Evolutionary conservation across 2,329 filamentous ascomycete species (phyloP), one percentile per base, ranked within the genome.

Genomic region (Cladorrhinum sp.): DNA sequence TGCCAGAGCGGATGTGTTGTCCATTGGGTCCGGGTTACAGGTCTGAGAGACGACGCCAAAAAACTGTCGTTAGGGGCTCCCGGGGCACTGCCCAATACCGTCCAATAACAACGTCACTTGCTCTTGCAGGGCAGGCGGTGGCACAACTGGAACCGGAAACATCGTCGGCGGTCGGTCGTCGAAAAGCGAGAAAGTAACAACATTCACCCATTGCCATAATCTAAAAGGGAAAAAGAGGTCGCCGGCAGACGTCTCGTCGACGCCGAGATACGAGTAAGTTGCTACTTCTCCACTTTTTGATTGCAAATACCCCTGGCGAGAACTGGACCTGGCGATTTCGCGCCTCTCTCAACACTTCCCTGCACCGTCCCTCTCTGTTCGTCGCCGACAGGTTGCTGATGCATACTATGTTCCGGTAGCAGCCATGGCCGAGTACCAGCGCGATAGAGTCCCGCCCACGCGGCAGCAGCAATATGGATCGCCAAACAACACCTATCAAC

Each of bases 361-460:
- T 55, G 12, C 45, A 56, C 62, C 59, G 55, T 18, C 57, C 61
- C 50, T 58, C 67, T 25, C 32, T 54, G 45, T 45, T 45, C 60
- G 48, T 41, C 50, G 27, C 25, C 52, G 58, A 25, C 41, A 32
- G 13, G 32, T 58, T 49, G 29, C 63, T 62, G 45, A 65, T 57
- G 52, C 52, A 5, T 24, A 55, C 68, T 65, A 58, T 55, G 50
- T 16, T 57, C 75, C 78, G 62, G 74, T 79, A 67, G 69, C 65
- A 74, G 75, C 65, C 70, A 86, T 86, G 83, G 80, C 82, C 69
- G 83, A 86, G 70, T 85, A 85, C 68, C 81, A 80, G 64, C 79
- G 81, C 67, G 78, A 83, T 72, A 79, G 80, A 67, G 71, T 70
- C 61, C 71, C 69, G 25, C 71, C 67, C 27, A 75, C 75, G 38